Evolutionary conservation across 306 rosid genomes (phyloP).

Genomic region (Lathyrus oleraceus): DNA sequence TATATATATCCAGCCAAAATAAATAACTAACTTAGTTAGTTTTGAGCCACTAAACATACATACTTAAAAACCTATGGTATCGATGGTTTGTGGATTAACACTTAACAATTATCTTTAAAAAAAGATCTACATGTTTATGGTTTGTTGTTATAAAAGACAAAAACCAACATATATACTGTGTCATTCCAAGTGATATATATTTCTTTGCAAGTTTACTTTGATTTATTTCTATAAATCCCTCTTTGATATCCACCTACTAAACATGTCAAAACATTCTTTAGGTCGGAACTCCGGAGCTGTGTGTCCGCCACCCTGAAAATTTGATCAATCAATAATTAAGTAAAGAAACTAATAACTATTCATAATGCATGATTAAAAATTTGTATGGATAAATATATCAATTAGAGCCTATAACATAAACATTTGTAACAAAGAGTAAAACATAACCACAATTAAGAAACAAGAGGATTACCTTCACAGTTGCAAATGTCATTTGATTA

Average conservation of each 20-base stretch:
- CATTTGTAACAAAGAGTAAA: background rate
- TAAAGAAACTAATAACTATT: background rate
- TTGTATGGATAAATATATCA: background rate
- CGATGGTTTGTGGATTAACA: no score
- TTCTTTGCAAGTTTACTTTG: background rate
- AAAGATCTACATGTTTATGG: no score
- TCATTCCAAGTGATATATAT: background rate
- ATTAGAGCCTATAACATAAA: background rate
- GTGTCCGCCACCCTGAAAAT: conserved; percentile 62
- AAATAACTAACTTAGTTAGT: no score
- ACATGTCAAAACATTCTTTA: conserved; percentile 52
- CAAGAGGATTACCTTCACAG: conserved; percentile 46
- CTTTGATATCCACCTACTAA: conserved; percentile 45
- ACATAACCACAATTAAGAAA: background rate
- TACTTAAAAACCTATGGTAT: no score
- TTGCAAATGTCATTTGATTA: conserved; percentile 60
- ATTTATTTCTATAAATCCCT: background rate
- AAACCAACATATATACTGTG: background rate
- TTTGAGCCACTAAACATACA: no score
- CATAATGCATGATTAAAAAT: background rate
- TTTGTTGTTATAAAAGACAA: no score
- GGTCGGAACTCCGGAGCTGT: conserved; percentile 56
- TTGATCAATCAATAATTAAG: background rate
- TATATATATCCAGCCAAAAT: no score
- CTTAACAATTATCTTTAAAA: no score